These are phyloP conservation scores for Beauveria pseudobassiana DNA, from an alignment of 2,329 filamentous ascomycete genomes.

Conservation along the genomic window DNA sequence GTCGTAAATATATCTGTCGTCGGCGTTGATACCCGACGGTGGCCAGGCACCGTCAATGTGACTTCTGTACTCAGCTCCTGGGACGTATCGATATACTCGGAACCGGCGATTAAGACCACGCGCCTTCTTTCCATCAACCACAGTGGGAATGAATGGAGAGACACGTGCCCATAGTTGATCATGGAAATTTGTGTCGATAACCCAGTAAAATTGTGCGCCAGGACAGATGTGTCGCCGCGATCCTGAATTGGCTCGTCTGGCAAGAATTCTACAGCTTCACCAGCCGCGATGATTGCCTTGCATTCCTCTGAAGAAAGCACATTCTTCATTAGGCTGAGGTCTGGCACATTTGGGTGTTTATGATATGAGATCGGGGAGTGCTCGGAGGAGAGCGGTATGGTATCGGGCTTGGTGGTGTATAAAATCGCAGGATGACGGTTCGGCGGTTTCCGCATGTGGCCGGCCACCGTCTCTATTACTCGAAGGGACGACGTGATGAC, in stretches of 20 bases:
- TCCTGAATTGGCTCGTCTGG: slow-evolving; percentile 61
- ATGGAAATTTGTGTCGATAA: slow-evolving; percentile 56
- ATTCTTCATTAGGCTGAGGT: slow-evolving; percentile 51
- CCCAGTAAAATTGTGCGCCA: slow-evolving; percentile 69
- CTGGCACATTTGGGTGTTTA: slow-evolving; percentile 55
- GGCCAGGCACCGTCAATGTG: slow-evolving; percentile 70
- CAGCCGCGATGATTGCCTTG: slow-evolving; percentile 57
- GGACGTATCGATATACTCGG: slow-evolving; percentile 65
- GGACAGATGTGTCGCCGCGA: slow-evolving; percentile 56
- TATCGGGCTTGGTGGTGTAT: slow-evolving; percentile 51
- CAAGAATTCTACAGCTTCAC: slow-evolving; percentile 56
- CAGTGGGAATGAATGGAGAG: slow-evolving; percentile 46
- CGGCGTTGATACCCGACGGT: slow-evolving; percentile 53
- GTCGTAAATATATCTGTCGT: slow-evolving; percentile 59
- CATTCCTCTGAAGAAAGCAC: slow-evolving; percentile 57
- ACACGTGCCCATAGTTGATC: slow-evolving; percentile 57
- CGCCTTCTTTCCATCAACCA: slow-evolving; percentile 47
- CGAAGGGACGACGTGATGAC: slow-evolving; percentile 38
- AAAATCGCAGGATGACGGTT: slow-evolving; percentile 61
- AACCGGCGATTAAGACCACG: slow-evolving; percentile 63
- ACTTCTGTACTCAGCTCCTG: slow-evolving; percentile 62
- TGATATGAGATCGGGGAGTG: slow-evolving; percentile 43
- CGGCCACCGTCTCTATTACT: slow-evolving; percentile 55
- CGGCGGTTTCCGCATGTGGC: slow-evolving; percentile 54
- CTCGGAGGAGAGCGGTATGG: slow-evolving; percentile 42